Evolutionary conservation across 768 basidiomycete genomes (phyloP), one percentile per base, ranked within the genome.

Genomic region (Mycena filopes): DNA sequence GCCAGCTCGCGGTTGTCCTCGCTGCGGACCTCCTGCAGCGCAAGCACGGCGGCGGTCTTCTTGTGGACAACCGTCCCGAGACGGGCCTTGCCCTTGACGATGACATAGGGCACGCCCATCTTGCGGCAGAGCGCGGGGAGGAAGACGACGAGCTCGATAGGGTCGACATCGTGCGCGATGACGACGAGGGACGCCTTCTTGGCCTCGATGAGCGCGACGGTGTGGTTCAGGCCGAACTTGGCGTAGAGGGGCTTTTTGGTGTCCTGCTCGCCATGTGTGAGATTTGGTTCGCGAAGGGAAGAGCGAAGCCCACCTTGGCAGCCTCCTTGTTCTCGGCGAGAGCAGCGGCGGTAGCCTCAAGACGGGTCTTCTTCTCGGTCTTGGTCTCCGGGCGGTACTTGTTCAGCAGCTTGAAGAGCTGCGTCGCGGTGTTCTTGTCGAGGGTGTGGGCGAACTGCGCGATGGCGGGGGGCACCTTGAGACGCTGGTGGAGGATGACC

Each of bases 21-120:
- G 77, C 90, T 92, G 82, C 88, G 89, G 74, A 99, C 97, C 25
- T 99, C 97, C 81, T 96, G 93, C 64, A 99, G 79, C 42, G 93
- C 91, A 59, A 98, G 81, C 56, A 96, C 92, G 56, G 96, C 91
- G 48, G 96, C 90, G 55, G 96, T 98, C 89, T 98, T 98, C 90
- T 98, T 98, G 88, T 98, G 94, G 42, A 96, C 95, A 67, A 98
- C 95, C 9, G 96, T 95, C 72, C 97, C 97, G 74, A 99, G 94
- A 77, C 97, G 94, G 60, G 97, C 95, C 83, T 98, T 98, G 82
- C 93, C 92, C 85, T 98, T 98, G 72, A 97, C 96, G 70, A 99
- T 98, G 69, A 96, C 94, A 82, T 99, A 98, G 42, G 96, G 96
- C 36, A 98, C 93, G 79, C 96, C 96, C 96, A 98, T 98, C 90